A percentile compares a stretch with the other conserved stretches of the same genome.
Conservation (phyloP, 768 basidiomycete genomes). For the Pleurotus giganteus region DNA sequence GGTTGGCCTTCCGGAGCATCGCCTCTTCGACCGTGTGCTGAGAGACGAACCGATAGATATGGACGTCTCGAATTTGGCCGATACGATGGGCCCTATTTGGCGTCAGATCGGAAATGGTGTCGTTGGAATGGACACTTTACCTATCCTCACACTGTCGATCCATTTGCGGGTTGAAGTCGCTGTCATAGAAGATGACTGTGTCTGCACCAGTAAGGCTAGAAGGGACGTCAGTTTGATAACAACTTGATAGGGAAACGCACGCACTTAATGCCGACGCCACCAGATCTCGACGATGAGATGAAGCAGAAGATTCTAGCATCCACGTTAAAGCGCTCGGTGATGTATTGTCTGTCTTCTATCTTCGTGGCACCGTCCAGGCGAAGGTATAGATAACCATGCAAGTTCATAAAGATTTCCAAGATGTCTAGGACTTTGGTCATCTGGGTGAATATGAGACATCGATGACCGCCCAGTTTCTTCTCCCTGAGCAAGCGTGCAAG, state of each 20-base stretch:
- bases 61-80: conserved; percentile 93
- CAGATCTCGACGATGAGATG: conserved; percentile 77
- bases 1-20: conserved; percentile 95
- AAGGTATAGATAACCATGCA: conserved; percentile 91
- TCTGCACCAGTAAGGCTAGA: conserved; percentile 80
- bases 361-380: conserved; percentile 94
- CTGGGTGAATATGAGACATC: conserved; percentile 93
- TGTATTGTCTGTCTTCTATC: conserved; percentile 90
- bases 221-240: conserved; percentile 19
- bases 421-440: conserved; percentile 96
- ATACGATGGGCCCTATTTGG: conserved; percentile 87
- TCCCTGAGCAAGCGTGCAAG: conserved; percentile 77
- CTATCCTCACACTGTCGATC: conserved; percentile 95
- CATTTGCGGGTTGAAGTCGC: conserved; percentile 97
- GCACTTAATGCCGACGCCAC: conserved; percentile 94
- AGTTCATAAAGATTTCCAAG: conserved; percentile 88
- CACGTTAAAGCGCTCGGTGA: conserved; percentile 84
- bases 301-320: conserved; percentile 83
- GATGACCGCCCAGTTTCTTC: conserved; percentile 85
- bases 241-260: conserved; percentile 22
- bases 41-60: conserved; percentile 94
- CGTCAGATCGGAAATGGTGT: not conserved
- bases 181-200: conserved; percentile 97
- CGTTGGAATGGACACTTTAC: conserved; percentile 32
- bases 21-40: conserved; percentile 92